Evolutionary conservation across 1,139 yeast genomes (phyloP).

Genomic region (Pichia sp.): DNA sequence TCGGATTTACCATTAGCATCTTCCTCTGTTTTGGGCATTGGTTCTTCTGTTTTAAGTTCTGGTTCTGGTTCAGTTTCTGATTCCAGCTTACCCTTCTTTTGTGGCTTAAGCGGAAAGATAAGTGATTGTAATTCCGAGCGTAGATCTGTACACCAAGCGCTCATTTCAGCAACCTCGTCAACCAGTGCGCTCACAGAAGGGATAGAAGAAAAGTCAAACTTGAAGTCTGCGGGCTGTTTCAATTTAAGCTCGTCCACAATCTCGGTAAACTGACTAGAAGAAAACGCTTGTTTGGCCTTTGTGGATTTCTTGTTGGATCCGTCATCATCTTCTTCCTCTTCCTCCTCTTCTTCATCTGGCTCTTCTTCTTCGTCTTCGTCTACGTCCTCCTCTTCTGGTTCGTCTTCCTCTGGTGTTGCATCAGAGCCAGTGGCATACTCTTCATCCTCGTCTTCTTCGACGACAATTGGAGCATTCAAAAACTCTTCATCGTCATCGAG

Average conservation of each 20-base stretch:
- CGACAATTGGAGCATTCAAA: not conserved
- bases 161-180: slow-evolving; percentile 17
- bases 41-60: not conserved
- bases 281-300: slow-evolving; percentile 4
- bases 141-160: slow-evolving; percentile 17
- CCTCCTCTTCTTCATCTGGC: slow-evolving; percentile 5
- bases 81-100: slow-evolving; percentile 6
- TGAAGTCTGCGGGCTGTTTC: slow-evolving; percentile 16
- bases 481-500: slow-evolving; percentile 1
- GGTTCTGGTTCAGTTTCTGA: not conserved
- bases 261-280: no score
- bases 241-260: slow-evolving; percentile 23
- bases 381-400: slow-evolving; percentile 9
- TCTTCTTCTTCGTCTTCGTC: slow-evolving; percentile 6
- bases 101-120: slow-evolving; percentile 15
- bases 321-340: slow-evolving; percentile 6
- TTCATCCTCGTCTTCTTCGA: not conserved
- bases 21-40: not conserved
- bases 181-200: slow-evolving; percentile 19
- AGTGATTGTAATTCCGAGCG: slow-evolving; percentile 20
- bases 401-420: slow-evolving; percentile 11
- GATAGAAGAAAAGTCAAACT: slow-evolving; percentile 15
- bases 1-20: slow-evolving; percentile 2
- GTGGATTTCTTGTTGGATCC: slow-evolving; percentile 7
- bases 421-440: not conserved